These are phyloP conservation scores for Erigeron philadelphicus DNA, from an alignment of 140 eudicot genomes.

Conservation along the genomic window DNA sequence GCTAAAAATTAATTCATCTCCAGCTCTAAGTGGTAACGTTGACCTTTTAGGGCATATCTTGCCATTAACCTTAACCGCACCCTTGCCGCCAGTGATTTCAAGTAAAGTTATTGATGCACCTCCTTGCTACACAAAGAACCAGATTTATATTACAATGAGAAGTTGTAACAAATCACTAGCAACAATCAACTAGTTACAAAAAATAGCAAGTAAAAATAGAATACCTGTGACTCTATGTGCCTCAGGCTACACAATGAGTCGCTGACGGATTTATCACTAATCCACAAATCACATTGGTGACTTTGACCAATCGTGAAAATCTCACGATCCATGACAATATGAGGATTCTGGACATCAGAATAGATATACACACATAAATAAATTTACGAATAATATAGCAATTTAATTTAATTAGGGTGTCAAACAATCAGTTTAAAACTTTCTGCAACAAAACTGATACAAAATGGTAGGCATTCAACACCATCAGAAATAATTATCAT, in stretches of 20 bases:
- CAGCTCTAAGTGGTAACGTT: slow-evolving; percentile 52
- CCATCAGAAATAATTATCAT: neutral
- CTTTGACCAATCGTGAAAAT: slow-evolving; percentile 72
- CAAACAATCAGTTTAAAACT: neutral
- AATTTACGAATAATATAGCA: neutral
- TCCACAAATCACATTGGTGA: slow-evolving; percentile 56
- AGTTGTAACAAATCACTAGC: neutral
- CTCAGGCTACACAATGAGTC: slow-evolving; percentile 59
- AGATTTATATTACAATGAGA: neutral
- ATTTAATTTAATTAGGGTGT: neutral
- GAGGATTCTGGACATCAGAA: slow-evolving; percentile 53
- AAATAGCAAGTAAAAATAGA: neutral
- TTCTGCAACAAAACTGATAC: neutral
- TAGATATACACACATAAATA: neutral
- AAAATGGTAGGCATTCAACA: neutral
- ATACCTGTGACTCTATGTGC: slow-evolving; percentile 58
- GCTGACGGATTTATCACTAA: slow-evolving; percentile 52
- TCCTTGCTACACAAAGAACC: slow-evolving; percentile 46
- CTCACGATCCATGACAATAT: slow-evolving; percentile 45
- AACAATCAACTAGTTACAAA: neutral
- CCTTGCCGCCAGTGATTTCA: slow-evolving; percentile 73
- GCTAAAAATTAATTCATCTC: slow-evolving; percentile 85
- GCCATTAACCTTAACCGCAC: slow-evolving; percentile 72
- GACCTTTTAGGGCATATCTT: slow-evolving; percentile 55
- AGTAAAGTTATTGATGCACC: slow-evolving; percentile 54